Evolutionary conservation across 305 asterid genomes (phyloP), one percentile per base, ranked within the genome.

Genomic region (Salvia sclarea): DNA sequence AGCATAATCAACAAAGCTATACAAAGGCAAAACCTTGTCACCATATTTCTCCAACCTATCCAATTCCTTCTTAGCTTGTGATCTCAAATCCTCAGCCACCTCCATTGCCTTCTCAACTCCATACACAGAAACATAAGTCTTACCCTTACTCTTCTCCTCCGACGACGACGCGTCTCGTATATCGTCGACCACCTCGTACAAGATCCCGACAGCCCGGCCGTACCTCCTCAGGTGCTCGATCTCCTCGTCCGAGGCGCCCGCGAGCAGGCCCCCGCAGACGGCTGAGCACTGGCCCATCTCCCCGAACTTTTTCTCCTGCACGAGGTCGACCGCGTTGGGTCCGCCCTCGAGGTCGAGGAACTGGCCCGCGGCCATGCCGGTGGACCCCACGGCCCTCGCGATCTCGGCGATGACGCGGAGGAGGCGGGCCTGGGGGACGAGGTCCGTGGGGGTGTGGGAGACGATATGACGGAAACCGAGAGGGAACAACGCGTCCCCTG

Each of bases 301-400:
- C 6, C 98, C 96, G 14, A 76, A 93, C 73, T 93, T 93, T 82
- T 91, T 93, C 61, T 90, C 95, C 74, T 88, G 95, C 33, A 91
- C 88, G 18, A 87, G 89, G 7, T 85, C 95, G 14, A 93, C 85
- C 10, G 86, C 92, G 37, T 83, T 77, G 16, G 96, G 86, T 14
- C 86, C 90, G 40, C 96, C 96, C 68, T 85, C 97, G 8, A 91
- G 92, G 80, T 91, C 98, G 4, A 88, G 38, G 21, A 93, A 83
- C 80, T 93, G 98, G 30, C 98, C 97, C 0, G 97, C 98, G 40
- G 95, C 96, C 98, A 93, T 93, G 3, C 98, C 97, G 0, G 96
- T 91, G 80, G 98, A 90, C 66, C 98, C 98, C 82, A 93, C 98
- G 5, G 98, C 90, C 66, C 96, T 79, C 7, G 98, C 98, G 11